Percentiles rank a stretch among this genome's conserved stretches.
Evolutionary conservation across 1,284 basidiomycete genomes (phyloP).

Genomic region (Rhizoctonia solani): DNA sequence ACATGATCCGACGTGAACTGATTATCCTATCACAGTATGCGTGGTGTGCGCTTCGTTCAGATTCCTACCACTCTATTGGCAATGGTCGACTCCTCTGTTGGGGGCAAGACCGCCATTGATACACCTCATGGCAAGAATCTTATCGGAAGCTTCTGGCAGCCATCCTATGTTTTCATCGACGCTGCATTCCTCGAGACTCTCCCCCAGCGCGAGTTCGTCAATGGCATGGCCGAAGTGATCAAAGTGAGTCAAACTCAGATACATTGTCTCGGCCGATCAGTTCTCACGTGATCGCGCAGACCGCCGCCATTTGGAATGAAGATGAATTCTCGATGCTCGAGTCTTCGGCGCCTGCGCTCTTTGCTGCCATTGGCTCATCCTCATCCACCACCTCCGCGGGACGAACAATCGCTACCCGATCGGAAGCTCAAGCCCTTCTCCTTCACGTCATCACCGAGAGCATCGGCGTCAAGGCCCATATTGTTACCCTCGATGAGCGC

Average conservation of each 20-base stretch:
- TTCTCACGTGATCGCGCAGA: constrained; percentile 54
- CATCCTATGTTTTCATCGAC: constrained; percentile 96
- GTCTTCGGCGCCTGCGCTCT: constrained; percentile 79
- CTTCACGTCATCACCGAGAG: constrained; percentile 85
- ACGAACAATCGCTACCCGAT: constrained; percentile 69
- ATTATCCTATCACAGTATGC: constrained; percentile 60
- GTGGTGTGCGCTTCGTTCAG: constrained; percentile 90
- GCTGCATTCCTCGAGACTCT: constrained; percentile 94
- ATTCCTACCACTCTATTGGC: constrained; percentile 96
- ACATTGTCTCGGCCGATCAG: constrained; percentile 4
- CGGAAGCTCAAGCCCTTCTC: constrained; percentile 70
- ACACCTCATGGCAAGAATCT: constrained; percentile 97
- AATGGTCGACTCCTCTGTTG: constrained; percentile 98
- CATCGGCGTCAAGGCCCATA: constrained; percentile 90
- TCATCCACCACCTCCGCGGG: constrained; percentile 63
- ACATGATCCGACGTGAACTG: not conserved
- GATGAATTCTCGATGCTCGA: constrained; percentile 85
- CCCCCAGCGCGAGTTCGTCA: constrained; percentile 90
- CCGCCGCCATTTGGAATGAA: constrained; percentile 95
- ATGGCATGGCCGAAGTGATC: constrained; percentile 98
- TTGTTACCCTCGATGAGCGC: constrained; percentile 92
- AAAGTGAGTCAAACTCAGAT: constrained; percentile 63
- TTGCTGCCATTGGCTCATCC: constrained; percentile 75
- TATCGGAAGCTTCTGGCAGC: constrained; percentile 98
- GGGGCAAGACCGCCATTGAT: constrained; percentile 98